Evolutionary conservation across 805 yeast genomes (phyloP), one percentile per base, ranked within the genome.

Genomic region (Ogataea paraovalis): DNA sequence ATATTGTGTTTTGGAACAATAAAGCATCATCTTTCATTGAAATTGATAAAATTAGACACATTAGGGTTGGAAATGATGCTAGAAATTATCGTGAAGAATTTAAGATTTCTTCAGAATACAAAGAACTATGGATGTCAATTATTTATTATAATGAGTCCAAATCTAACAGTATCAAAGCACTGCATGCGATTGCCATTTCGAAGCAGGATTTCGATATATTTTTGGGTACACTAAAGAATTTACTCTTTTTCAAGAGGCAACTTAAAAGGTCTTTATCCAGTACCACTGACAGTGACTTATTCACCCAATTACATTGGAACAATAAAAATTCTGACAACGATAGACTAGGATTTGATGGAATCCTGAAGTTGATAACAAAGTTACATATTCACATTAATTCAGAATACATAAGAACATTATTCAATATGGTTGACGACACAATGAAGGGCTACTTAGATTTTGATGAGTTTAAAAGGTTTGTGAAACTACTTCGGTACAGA

Each of bases 31-130:
- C 80, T 3, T 65, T 60, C 34, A 57, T 82, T 50, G 65, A 65
- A 18, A 71, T 86, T 8, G 95, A 85, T 60, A 80, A 79, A 48
- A 83, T 88, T 42, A 77, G 78, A 48, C 79, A 78, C 46, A 73
- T 85, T 2, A 66, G 85, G 43, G 72, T 77, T 3, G 87, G 83
- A 2, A 76, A 75, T 19, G 87, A 85, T 57, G 97, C 97, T 1
- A 75, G 78, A 32, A 87, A 88, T 55, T 92, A 90, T 61, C 69
- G 96, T 50, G 96, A 91, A 60, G 96, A 90, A 64, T 79, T 87
- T 55, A 82, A 85, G 33, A 76, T 89, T 1, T 78, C 90, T 1
- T 69, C 79, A 32, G 89, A 84, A 43, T 78, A 75, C 45, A 80
- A 81, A 39, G 70, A 73, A 12, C 66, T 78, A 8, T 92, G 99